Evolutionary conservation across 108 stramenopile species (phyloP), one percentile per base, ranked within the genome.

Genomic region (Fistulifera pelliculosa): DNA sequence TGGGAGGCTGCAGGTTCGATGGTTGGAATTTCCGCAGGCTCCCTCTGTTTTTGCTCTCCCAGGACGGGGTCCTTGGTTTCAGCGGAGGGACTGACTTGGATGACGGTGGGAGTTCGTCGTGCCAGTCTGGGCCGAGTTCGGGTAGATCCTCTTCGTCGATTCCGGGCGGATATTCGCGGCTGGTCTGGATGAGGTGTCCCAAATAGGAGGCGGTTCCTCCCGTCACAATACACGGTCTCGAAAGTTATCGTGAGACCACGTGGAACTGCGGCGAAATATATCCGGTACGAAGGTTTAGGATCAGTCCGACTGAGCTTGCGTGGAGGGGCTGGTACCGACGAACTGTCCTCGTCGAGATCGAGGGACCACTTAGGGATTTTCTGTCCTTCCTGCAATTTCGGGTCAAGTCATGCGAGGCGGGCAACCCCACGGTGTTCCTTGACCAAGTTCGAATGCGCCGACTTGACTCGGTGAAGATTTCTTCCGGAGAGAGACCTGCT

Each of bases 201-300:
- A n/a, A n/a, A n/a, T 19, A 45, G 48, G 5, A 22, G 27, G 27
- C 26, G 10, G 16, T 52, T 28, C 11, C 27, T 18, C 11, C 10
- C 23, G 11, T 8, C 10, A 10, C 10, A 6, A 11, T 42, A 7
- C 17, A 60, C 27, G 1, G 68, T 69, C 1, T 56, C 15, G 23
- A 58, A 62, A 22, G 12, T 49, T 24, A 45, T 8, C 28, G 62
- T 62, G 56, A 41, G 12, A 15, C 23, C 16, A 61, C 56, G 48
- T 69, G 68, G 47, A 66, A 68, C 43, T 68, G 67, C 19, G 65
- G 65, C 1, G 41, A 54, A 10, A 62, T 55, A 28, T 27, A 42
- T 17, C 70, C 63, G 2, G 70, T 71, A 14, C 16, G 14, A 2
- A 18, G 26, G 41, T 60, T 49, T 26, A 71, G 35, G n/a, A 65